Evolutionary conservation across 2,329 filamentous ascomycete genomes (phyloP), one percentile per base, ranked within the genome.

Genomic region (Pyricularia sp.): DNA sequence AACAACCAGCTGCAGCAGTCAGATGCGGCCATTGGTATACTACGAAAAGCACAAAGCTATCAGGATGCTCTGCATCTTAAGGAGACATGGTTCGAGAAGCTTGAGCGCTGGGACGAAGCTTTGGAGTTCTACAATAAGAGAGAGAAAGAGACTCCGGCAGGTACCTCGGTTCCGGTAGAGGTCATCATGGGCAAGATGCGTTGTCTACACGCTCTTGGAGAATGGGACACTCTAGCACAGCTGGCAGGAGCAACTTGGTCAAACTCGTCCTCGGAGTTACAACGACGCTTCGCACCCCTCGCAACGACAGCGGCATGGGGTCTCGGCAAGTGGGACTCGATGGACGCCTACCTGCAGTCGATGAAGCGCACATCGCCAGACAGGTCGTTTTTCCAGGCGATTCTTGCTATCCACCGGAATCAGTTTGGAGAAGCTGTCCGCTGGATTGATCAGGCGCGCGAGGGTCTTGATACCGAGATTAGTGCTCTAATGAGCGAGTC

Each of bases 131-230:
- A 98, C 76, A 92, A 95, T 74, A 90, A 92, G 76, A 91, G 94
- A 64, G 94, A 97, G 75, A 80, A 83, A 67, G 89, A 93, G 72
- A 84, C 92, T 33, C 82, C 84, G 0, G 78, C 81, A 2, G 85
- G 87, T 69, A 81, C 85, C 70, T 77, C 82, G 0, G 80, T 83
- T 0, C 93, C 93, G 0, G 93, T 99, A 70, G 95, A 98, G 70
- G 93, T 99, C 68, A 93, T 97, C 42, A 98, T 99, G 94, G 95
- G 95, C 73, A 99, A 99, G 81, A 99, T 99, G 95, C 90, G 95
- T 65, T 99, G 95, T 84, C 82, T 98, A 72, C 95, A 99, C 77
- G 96, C 95, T 10, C 85, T 99, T 50, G 95, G 95, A 71, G 95
- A 99, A 78, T 99, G 95, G 95, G 96, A 98, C 73, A 89, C 93